Conservation (phyloP, 257 asterid genomes). For the Coffea eugenioides region DNA sequence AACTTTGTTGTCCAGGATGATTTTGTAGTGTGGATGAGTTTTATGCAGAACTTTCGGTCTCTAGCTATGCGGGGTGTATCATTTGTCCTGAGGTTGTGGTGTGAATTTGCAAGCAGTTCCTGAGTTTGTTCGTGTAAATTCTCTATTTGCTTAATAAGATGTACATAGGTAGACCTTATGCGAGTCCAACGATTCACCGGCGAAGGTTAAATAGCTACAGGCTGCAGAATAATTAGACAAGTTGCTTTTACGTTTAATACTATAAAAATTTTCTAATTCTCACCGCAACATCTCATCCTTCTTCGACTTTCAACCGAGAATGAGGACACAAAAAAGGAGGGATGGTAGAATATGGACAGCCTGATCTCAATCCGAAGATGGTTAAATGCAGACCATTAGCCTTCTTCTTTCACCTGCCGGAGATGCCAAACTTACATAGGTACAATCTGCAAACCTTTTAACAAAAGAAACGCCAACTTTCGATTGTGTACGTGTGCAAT, state of each 20-base stretch:
- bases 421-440: no score
- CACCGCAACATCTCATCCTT: neutral
- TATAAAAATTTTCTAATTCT: neutral
- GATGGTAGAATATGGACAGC: neutral
- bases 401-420: no score
- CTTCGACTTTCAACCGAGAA: neutral
- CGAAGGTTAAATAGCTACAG: neutral
- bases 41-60: neutral
- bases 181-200: neutral
- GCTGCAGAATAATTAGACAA: neutral
- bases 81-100: neutral
- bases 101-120: neutral
- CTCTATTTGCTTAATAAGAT: neutral
- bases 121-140: neutral
- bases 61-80: neutral
- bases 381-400: no score
- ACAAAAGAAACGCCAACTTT: neutral
- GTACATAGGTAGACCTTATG: neutral
- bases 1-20: neutral
- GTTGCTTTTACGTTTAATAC: neutral
- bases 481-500: no score
- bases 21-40: neutral
- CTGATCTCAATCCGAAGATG: neutral
- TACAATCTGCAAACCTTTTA: neutral
- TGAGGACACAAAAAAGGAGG: neutral